These are phyloP conservation scores for Paramecium pentaurelia DNA, from an alignment of 73 alveolate species.

Conservation along the genomic window DNA sequence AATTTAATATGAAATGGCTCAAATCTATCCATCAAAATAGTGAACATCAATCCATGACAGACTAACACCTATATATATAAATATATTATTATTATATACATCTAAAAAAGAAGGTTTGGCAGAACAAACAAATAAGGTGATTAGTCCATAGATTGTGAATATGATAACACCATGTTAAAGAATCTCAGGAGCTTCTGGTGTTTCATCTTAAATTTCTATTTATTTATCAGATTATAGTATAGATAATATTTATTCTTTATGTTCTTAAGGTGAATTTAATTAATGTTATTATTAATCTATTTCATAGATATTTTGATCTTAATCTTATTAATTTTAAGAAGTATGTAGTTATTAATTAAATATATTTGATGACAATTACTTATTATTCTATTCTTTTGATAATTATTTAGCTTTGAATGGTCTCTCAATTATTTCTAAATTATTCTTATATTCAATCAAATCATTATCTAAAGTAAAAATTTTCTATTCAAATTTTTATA, in stretches of 20 bases:
- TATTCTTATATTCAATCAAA: background rate
- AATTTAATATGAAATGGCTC: constrained; percentile 9
- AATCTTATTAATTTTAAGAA: background rate
- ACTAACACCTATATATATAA: background rate
- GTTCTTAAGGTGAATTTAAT: background rate
- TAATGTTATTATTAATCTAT: background rate
- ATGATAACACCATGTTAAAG: constrained; percentile 7
- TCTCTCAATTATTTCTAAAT: background rate
- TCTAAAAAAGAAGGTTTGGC: constrained; percentile 45
- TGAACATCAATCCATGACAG: constrained; percentile 18
- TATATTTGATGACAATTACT: background rate
- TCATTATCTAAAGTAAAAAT: constrained; percentile 3
- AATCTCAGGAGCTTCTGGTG: background rate
- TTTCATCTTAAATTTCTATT: background rate
- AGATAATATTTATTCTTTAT: background rate
- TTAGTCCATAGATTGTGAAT: background rate
- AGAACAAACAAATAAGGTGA: constrained; percentile 2
- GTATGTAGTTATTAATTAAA: background rate
- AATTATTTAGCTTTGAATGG: background rate
- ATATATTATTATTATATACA: background rate
- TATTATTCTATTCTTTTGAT: background rate
- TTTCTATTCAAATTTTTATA: background rate
- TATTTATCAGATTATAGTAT: background rate
- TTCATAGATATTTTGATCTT: background rate
- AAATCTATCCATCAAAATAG: constrained; percentile 3